Conservation (phyloP, 1,284 basidiomycete species). For the Pseudozyma tsukubaensis region DNA sequence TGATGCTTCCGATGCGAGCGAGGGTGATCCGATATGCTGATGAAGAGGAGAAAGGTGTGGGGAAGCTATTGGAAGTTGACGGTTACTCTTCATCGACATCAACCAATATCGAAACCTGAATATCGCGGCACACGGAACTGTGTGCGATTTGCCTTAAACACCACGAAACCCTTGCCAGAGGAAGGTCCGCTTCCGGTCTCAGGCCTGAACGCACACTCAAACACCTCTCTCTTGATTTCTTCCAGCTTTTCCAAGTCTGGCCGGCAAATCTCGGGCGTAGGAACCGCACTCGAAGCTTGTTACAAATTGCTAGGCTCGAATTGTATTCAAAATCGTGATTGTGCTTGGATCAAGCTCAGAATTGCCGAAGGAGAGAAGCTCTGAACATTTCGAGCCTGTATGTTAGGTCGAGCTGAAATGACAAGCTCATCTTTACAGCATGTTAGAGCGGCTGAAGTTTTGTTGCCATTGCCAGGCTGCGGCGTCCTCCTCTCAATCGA, state of each 20-base stretch:
- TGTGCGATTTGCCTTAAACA: slow-evolving; percentile 8
- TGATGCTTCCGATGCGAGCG: slow-evolving; percentile 9
- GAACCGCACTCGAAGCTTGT: neutral
- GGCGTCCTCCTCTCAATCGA: slow-evolving; percentile 26
- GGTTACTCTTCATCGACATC: slow-evolving; percentile 1
- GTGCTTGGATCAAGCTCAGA: too few species aligned
- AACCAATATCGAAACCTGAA: neutral
- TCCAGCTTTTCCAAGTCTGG: slow-evolving; percentile 17
- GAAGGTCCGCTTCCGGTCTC: slow-evolving; percentile 23
- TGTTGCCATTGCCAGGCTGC: slow-evolving; percentile 19
- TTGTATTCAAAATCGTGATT: too few species aligned
- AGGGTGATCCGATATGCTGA: slow-evolving; percentile 10
- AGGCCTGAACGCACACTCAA: neutral
- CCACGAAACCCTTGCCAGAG: slow-evolving; percentile 12
- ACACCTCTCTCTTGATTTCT: slow-evolving; percentile 14
- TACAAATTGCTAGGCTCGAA: too few species aligned
- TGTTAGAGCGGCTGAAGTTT: slow-evolving; percentile 23
- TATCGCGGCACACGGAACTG: slow-evolving; percentile 34
- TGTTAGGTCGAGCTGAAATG: neutral
- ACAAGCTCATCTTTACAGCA: neutral
- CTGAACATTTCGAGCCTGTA: too few species aligned
- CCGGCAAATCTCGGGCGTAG: slow-evolving; percentile 14
- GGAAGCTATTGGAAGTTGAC: slow-evolving; percentile 8
- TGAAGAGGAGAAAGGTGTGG: slow-evolving; percentile 9
- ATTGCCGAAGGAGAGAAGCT: too few species aligned